Percentiles rank a stretch among this genome's conserved stretches.
Evolutionary conservation across 345 rosid genomes (phyloP).

Genomic region (Mallotus nudiflorus): DNA sequence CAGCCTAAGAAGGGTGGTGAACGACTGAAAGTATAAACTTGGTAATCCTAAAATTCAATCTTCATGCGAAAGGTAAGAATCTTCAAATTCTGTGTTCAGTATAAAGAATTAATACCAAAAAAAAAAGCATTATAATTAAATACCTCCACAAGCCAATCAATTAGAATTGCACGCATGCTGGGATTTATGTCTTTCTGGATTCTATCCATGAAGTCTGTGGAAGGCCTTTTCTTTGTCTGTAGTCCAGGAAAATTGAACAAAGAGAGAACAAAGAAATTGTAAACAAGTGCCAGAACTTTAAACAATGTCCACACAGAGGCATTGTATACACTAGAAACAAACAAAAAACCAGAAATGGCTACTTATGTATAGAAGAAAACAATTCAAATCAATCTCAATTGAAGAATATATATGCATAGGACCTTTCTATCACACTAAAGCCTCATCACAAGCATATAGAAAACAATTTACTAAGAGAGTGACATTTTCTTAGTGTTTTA

Average conservation of each 20-base stretch:
- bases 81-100: not conserved
- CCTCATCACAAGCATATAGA: too few species aligned
- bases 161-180: constrained; percentile 80
- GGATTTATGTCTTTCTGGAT: constrained; percentile 79
- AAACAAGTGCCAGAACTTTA: not conserved
- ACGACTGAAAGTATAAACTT: not conserved
- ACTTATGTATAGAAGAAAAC: not conserved
- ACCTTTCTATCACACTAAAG: not conserved
- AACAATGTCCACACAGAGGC: not conserved
- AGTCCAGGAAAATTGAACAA: not conserved
- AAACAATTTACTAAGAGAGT: too few species aligned
- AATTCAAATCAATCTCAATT: not conserved
- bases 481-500: too few species aligned
- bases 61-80: not conserved
- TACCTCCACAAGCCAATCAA: constrained; percentile 99
- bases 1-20: too few species aligned
- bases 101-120: not conserved
- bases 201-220: constrained; percentile 71
- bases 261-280: not conserved
- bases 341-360: not conserved
- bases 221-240: constrained; percentile 80
- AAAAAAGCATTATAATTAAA: not conserved
- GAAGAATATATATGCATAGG: not conserved
- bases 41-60: not conserved
- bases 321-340: not conserved